These are phyloP conservation scores for Naganishia antarctica DNA, from an alignment of 768 basidiomycete species.

Conservation along the genomic window DNA sequence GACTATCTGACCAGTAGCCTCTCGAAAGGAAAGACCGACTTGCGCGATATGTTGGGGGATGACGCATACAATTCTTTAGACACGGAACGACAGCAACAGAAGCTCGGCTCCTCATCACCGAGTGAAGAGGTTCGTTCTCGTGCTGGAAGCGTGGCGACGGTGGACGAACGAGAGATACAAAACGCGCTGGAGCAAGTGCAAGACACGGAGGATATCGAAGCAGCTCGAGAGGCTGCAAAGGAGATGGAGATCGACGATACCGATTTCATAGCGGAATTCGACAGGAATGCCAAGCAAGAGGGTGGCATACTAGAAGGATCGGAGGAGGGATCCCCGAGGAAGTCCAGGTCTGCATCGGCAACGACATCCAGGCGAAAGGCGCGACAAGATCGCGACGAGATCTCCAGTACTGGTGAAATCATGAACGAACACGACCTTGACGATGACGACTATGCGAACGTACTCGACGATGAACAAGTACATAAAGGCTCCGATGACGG, in stretches of 20 bases:
- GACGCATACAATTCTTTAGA: slow-evolving; percentile 51
- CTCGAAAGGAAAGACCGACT: slow-evolving; percentile 56
- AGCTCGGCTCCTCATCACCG: slow-evolving; percentile 17
- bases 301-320: slow-evolving; percentile 15
- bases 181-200: slow-evolving; percentile 77
- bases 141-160: slow-evolving; percentile 30
- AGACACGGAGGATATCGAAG: slow-evolving; percentile 78
- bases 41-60: slow-evolving; percentile 76
- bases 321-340: slow-evolving; percentile 25
- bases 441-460: slow-evolving; percentile 35
- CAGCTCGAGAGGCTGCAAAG: slow-evolving; percentile 72
- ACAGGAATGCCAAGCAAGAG: slow-evolving; percentile 32
- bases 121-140: slow-evolving; percentile 6
- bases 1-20: slow-evolving; percentile 47
- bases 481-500: slow-evolving; percentile 13
- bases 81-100: slow-evolving; percentile 48
- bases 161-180: slow-evolving; percentile 37
- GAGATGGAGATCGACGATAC: slow-evolving; percentile 77
- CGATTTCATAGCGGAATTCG: slow-evolving; percentile 48
- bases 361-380: slow-evolving; percentile 32
- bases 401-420: too few species aligned
- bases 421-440: slow-evolving; percentile 24
- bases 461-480: slow-evolving; percentile 37
- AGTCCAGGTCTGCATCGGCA: slow-evolving; percentile 31
- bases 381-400: too few species aligned